A percentile compares a stretch with the other conserved stretches of the same genome.
phyloP scores from a whole-genome alignment of 2,329 filamentous ascomycete genomes.

The Myriosclerotinia curreyana region DNA sequence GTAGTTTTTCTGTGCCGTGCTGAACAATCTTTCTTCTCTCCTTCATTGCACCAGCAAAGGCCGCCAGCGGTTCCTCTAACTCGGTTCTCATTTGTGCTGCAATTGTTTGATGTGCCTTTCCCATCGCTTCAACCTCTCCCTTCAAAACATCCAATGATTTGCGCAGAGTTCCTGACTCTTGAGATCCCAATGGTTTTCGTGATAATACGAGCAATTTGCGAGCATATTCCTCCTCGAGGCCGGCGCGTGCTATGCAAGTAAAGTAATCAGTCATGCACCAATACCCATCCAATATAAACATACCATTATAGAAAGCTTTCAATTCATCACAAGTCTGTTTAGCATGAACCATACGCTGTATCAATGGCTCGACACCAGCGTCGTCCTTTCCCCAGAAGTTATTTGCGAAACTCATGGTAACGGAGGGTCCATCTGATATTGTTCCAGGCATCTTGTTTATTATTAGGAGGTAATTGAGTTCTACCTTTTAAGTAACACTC shows the following conservation, averaged over 20 bases:
- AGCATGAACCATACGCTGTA: constrained; percentile 91
- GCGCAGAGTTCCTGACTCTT: constrained; percentile 79
- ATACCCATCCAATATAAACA: constrained; percentile 33
- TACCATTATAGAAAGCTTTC: constrained; percentile 83
- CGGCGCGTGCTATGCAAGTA: constrained; percentile 64
- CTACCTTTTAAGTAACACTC: neutral
- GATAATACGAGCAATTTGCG: constrained; percentile 82
- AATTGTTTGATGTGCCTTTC: constrained; percentile 86
- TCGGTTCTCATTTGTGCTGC: constrained; percentile 94
- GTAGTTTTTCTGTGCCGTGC: constrained; percentile 85
- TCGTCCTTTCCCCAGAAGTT: constrained; percentile 99
- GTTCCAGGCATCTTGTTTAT: constrained; percentile 37
- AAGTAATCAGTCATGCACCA: constrained; percentile 5
- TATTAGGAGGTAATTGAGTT: neutral
- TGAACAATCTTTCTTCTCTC: constrained; percentile 96
- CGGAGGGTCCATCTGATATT: constrained; percentile 40
- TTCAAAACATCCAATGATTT: constrained; percentile 83
- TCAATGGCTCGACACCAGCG: constrained; percentile 84
- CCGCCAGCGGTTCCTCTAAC: constrained; percentile 85
- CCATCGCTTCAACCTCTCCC: constrained; percentile 88
- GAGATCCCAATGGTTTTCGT: constrained; percentile 84
- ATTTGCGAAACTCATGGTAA: constrained; percentile 67
- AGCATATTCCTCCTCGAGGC: constrained; percentile 95
- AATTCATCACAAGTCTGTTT: constrained; percentile 95
- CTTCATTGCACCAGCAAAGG: constrained; percentile 93